phyloP scores from a whole-genome alignment of 805 yeast species.

The Suhomyces pyralidae region DNA sequence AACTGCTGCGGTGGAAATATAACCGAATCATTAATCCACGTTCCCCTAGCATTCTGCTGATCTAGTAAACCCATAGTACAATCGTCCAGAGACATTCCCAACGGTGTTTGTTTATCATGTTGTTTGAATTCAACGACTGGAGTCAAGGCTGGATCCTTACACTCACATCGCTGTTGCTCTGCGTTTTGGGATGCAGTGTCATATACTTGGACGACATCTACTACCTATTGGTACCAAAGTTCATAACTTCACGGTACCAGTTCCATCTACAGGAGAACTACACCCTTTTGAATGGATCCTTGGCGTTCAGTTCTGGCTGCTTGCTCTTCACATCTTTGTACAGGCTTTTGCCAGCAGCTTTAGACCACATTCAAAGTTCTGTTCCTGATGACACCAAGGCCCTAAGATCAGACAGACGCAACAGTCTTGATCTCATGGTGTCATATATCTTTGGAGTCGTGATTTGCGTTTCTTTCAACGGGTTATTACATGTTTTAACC shows the following conservation, averaged over 20 bases:
- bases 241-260: conserved; percentile 35
- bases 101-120: no score
- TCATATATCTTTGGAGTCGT: conserved; percentile 58
- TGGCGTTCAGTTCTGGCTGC: conserved; percentile 80
- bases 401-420: conserved; percentile 7
- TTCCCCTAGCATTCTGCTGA: neutral
- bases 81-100: neutral
- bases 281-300: conserved; percentile 65
- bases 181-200: conserved; percentile 66
- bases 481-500: conserved; percentile 67
- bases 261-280: conserved; percentile 60
- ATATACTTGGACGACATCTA: conserved; percentile 62
- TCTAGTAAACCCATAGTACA: neutral
- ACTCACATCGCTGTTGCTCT: conserved; percentile 61
- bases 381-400: conserved; percentile 1
- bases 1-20: neutral
- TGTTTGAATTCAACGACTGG: conserved; percentile 3
- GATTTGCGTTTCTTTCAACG: conserved; percentile 59
- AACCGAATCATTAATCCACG: neutral
- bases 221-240: conserved; percentile 37
- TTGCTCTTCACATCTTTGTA: conserved; percentile 74
- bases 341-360: conserved; percentile 70
- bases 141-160: conserved; percentile 67
- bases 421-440: conserved; percentile 40
- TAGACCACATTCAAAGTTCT: conserved; percentile 41